These are phyloP conservation scores for Spergularia marina DNA, from an alignment of 148 eudicot species.

Conservation along the genomic window DNA sequence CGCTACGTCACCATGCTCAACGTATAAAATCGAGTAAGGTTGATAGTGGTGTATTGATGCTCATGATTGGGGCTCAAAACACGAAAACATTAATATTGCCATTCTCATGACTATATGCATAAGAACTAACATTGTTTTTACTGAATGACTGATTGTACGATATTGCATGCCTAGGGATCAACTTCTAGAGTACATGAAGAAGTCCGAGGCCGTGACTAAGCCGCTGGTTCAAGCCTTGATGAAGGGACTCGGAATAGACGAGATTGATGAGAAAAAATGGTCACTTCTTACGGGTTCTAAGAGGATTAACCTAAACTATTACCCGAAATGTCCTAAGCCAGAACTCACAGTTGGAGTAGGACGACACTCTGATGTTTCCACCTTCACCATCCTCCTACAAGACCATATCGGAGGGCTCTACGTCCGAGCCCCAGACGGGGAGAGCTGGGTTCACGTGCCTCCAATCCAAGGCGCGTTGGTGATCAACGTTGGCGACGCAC, in stretches of 20 bases:
- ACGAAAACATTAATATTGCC: too few species aligned
- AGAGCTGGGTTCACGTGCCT: constrained; percentile 45
- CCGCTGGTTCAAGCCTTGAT: constrained; percentile 31
- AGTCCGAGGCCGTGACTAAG: constrained; percentile 35
- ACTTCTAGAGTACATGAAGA: constrained; percentile 40
- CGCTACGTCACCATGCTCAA: too few species aligned
- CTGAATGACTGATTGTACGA: neutral
- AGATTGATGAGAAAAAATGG: constrained; percentile 28
- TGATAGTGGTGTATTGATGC: too few species aligned
- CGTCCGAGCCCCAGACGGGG: constrained; percentile 31
- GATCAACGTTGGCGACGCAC: constrained; percentile 56
- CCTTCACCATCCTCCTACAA: constrained; percentile 51
- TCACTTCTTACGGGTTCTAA: constrained; percentile 38
- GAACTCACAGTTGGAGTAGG: constrained; percentile 60
- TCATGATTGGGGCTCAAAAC: too few species aligned
- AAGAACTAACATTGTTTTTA: neutral
- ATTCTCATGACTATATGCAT: too few species aligned
- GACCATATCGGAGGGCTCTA: constrained; percentile 51
- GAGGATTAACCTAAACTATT: constrained; percentile 54
- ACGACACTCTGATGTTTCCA: constrained; percentile 55
- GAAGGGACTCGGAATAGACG: constrained; percentile 34
- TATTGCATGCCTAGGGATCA: constrained; percentile 36
- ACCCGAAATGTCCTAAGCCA: constrained; percentile 49
- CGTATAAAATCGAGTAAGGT: too few species aligned
- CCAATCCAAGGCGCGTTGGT: constrained; percentile 50